Base-by-base conservation (phyloP, 1,284 basidiomycete genomes). In the Baeospora myosura region DNA sequence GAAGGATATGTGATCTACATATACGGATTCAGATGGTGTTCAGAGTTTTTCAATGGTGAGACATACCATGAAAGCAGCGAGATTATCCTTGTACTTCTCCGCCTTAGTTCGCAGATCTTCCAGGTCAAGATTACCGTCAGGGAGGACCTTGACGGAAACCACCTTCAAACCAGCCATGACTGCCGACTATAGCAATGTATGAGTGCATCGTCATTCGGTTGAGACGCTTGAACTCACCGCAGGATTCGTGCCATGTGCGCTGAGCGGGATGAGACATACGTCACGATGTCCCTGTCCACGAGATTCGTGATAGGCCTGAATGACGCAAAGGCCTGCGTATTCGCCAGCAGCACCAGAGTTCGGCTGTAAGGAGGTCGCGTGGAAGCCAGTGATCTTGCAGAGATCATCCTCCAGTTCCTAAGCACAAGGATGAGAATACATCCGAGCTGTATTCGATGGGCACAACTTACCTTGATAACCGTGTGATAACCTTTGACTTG, bases 321-420 rank as follows among this genome's bases (percentile, higher is more conserved):
- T 98, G 49, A 97, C 87, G 41, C 79, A 86, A 25, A 98, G 76
- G 21, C 95, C 95, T 26, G 95, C 81, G 57, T 94, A 98, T 68
- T 98, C 95, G 33, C 95, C 95, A 41, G 86, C 91, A 10, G 95
- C 95, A 45, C 95, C 95, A 18, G 94, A 98, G 66, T 98, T 98
- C 42, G 95, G 95, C 63, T 98, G 95, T 24, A 98, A 72, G 3
- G 92, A 95, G 49, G 93, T 92, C 12, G 92, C 83, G 49, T 90
- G 79, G 69, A 98, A 97, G 20, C 95, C 95, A 11, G 95, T 98
- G 50, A 98, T 90, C 55, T 78, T 85, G 71, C 90, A 92, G 3
- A 98, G 72, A 65, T 98, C 92, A 12, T 72, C 65, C 61, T 95
- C 91, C 39, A 98, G 74, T 71, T 98, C 95, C 74, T 87, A 51